Evolutionary conservation across 169 alveolate species (phyloP).

Genomic region (Hammondia hammondi): DNA sequence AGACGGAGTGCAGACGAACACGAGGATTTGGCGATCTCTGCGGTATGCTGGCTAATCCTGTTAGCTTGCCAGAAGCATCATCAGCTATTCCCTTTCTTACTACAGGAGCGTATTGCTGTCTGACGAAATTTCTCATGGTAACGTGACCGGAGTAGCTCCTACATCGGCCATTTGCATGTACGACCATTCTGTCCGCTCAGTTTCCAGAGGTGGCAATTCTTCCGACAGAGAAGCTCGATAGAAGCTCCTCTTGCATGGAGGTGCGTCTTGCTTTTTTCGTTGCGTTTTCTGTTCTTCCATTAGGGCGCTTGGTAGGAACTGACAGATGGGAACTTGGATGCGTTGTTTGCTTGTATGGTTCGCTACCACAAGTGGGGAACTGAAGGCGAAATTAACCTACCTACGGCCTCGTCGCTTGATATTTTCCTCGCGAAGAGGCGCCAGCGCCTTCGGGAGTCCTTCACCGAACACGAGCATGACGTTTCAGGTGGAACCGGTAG

Average conservation of each 20-base stretch:
- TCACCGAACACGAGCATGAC: background rate
- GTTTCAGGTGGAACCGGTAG: too few species aligned
- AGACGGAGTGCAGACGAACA: background rate
- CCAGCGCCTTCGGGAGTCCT: background rate
- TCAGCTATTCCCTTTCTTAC: background rate
- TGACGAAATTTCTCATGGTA: constrained; percentile 34
- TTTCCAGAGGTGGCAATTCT: background rate
- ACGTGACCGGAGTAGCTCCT: background rate
- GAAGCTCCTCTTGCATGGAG: background rate
- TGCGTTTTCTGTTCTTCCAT: too few species aligned
- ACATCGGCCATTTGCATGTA: background rate
- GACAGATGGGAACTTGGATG: background rate
- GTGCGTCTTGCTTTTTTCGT: background rate
- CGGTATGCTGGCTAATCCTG: background rate
- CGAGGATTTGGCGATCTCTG: background rate
- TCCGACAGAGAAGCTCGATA: background rate
- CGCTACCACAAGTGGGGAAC: constrained; percentile 8
- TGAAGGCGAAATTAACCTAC: background rate
- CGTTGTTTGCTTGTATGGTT: background rate
- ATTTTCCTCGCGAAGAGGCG: constrained; percentile 33
- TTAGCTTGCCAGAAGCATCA: background rate
- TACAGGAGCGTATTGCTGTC: constrained; percentile 23
- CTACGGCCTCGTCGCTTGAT: background rate
- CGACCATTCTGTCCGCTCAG: background rate
- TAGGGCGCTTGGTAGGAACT: background rate